Conservation (phyloP, 1,284 basidiomycete species). For the Sporisorium graminicola region DNA sequence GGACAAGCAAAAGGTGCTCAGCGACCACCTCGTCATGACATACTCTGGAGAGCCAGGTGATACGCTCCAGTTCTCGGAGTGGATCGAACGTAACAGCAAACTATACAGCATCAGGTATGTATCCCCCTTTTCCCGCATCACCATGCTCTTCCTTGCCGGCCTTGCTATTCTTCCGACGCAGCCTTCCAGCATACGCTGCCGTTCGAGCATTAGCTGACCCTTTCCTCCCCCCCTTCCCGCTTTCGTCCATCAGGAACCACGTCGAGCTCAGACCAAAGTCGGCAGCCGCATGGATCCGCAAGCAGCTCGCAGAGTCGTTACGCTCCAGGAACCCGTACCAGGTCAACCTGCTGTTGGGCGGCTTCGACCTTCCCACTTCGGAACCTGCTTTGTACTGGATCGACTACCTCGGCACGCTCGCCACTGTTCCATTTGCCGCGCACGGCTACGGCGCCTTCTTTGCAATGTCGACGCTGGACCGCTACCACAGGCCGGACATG, state of each 20-base stretch:
- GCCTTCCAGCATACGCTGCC: neutral
- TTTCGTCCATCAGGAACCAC: constrained; percentile 70
- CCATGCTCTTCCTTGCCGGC: neutral
- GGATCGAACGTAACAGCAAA: constrained; percentile 92
- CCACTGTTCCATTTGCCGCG: constrained; percentile 89
- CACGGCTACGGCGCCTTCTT: constrained; percentile 97
- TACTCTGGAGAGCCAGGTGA: constrained; percentile 94
- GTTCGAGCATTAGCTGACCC: neutral
- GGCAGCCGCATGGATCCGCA: constrained; percentile 93
- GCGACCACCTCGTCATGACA: constrained; percentile 93
- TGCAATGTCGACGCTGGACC: constrained; percentile 88
- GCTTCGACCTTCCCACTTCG: constrained; percentile 80
- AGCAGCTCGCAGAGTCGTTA: constrained; percentile 87
- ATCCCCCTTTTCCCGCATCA: neutral
- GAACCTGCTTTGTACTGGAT: constrained; percentile 89
- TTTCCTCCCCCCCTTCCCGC: neutral
- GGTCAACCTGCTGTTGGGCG: constrained; percentile 92
- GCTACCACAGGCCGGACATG: constrained; percentile 81
- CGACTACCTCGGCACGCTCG: constrained; percentile 92
- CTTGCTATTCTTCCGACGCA: neutral
- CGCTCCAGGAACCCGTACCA: constrained; percentile 88
- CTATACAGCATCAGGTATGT: constrained; percentile 90
- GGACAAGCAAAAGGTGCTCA: constrained; percentile 94
- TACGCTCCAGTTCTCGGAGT: constrained; percentile 97
- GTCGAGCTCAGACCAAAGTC: constrained; percentile 89